A percentile compares a stretch with the other conserved stretches of the same genome.
These are phyloP conservation scores for Coemansia sp. DNA, from an alignment of 192 early-diverging fungal species.

Conservation along the genomic window DNA sequence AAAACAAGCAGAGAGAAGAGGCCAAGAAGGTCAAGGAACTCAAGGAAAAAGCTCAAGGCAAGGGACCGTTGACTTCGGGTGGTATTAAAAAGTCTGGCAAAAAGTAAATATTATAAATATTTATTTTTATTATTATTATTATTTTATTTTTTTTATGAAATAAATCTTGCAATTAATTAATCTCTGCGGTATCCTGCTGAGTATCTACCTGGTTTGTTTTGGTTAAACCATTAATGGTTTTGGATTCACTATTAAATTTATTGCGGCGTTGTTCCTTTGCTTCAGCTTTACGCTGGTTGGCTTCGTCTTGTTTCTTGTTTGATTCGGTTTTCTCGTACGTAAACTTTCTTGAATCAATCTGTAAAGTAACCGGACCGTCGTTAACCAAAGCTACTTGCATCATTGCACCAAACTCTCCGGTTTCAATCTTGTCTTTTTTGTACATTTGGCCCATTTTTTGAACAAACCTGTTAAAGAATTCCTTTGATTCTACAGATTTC, in stretches of 20 bases:
- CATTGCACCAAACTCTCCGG: slow-evolving; percentile 93
- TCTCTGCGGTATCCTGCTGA: too few species aligned
- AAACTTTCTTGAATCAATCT: slow-evolving; percentile 55
- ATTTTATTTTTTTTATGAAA: too few species aligned
- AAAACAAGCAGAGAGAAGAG: slow-evolving; percentile 77
- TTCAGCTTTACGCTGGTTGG: slow-evolving; percentile 1
- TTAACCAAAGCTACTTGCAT: slow-evolving; percentile 89
- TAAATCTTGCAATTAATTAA: too few species aligned
- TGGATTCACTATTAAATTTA: slow-evolving; percentile 6
- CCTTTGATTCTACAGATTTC: slow-evolving; percentile 62
- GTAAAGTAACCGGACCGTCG: slow-evolving; percentile 68
- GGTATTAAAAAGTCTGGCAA: slow-evolving; percentile 78
- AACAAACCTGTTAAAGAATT: slow-evolving; percentile 76
- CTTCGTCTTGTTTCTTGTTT: neutral
- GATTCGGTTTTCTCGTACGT: slow-evolving; percentile 10
- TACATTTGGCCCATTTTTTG: slow-evolving; percentile 61
- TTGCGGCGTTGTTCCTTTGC: slow-evolving; percentile 29
- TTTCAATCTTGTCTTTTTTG: slow-evolving; percentile 64
- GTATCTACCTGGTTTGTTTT: neutral
- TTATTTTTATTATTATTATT: too few species aligned
- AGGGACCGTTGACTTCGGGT: slow-evolving; percentile 60
- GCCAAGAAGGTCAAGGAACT: slow-evolving; percentile 72
- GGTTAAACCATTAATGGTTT: neutral
- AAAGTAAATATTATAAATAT: too few species aligned
- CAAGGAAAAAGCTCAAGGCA: slow-evolving; percentile 58